These are phyloP conservation scores for Vachellia collinsii DNA, from an alignment of 306 rosid genomes.

Conservation along the genomic window DNA sequence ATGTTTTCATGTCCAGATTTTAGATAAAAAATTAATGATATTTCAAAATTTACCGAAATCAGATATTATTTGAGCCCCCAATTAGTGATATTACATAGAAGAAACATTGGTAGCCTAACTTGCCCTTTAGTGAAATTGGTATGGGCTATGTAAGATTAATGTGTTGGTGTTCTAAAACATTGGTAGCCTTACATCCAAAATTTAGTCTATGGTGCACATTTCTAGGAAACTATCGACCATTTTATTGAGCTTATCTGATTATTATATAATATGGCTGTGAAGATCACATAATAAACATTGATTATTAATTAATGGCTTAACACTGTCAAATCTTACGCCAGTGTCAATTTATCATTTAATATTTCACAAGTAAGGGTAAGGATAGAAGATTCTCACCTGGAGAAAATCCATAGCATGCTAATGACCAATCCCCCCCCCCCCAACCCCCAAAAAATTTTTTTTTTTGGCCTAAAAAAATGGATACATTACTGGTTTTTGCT, in stretches of 20 bases:
- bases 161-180: slow-evolving; percentile 26
- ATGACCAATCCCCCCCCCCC: background rate
- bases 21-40: background rate
- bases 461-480: background rate
- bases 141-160: slow-evolving; percentile 22
- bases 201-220: background rate
- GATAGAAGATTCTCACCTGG: background rate
- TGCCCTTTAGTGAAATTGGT: slow-evolving; percentile 7
- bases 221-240: background rate
- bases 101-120: slow-evolving; percentile 15
- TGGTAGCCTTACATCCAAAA: too few relatives aligned
- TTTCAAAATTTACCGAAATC: slow-evolving; percentile 10
- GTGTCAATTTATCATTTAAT: background rate
- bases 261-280: background rate
- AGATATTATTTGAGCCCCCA: slow-evolving; percentile 12
- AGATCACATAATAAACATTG: background rate
- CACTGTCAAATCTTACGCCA: background rate
- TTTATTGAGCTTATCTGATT: background rate
- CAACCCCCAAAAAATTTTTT: too few relatives aligned
- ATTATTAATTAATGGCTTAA: background rate
- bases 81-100: slow-evolving; percentile 19
- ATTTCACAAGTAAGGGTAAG: background rate
- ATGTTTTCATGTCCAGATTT: slow-evolving; percentile 15
- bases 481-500: background rate
- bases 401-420: background rate